Conservation (phyloP, 805 yeast genomes). For the Monosporozyma siamensis region DNA sequence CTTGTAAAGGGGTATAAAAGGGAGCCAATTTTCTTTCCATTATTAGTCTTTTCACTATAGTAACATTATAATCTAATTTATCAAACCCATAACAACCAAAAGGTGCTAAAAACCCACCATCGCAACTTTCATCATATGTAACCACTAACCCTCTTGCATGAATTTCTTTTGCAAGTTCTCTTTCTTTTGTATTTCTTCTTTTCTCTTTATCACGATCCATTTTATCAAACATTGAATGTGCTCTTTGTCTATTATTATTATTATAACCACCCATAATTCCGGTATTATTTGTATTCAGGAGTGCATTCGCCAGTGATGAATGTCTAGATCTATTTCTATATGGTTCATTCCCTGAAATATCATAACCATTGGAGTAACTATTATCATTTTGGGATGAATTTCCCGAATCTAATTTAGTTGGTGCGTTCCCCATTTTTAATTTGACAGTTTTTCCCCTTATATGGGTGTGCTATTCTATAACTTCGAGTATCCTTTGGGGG, state of each 20-base stretch:
- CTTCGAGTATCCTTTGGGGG: too few relatives aligned
- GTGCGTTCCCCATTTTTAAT: slow-evolving; percentile 39
- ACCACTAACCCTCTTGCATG: slow-evolving; percentile 54
- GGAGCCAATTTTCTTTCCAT: slow-evolving; percentile 73
- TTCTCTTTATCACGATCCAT: slow-evolving; percentile 15
- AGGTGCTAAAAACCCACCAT: slow-evolving; percentile 91
- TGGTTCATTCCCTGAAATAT: not conserved
- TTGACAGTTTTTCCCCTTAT: too few relatives aligned
- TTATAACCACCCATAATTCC: slow-evolving; percentile 5
- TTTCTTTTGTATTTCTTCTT: slow-evolving; percentile 43
- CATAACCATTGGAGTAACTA: not conserved
- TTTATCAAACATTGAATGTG: slow-evolving; percentile 12
- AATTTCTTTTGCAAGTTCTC: slow-evolving; percentile 41
- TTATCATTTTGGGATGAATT: slow-evolving; percentile 5
- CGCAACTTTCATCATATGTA: slow-evolving; percentile 60
- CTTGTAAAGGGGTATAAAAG: slow-evolving; percentile 82
- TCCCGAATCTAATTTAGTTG: slow-evolving; percentile 35
- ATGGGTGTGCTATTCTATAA: too few relatives aligned
- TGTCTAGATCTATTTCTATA: slow-evolving; percentile 16
- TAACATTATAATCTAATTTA: slow-evolving; percentile 63
- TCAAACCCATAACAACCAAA: slow-evolving; percentile 75
- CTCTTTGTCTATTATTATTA: slow-evolving; percentile 22
- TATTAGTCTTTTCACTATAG: slow-evolving; percentile 62
- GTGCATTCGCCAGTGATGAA: slow-evolving; percentile 20
- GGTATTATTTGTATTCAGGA: slow-evolving; percentile 8